Conservation (phyloP, 768 basidiomycete species). For the Cystofilobasidium ferigula region DNA sequence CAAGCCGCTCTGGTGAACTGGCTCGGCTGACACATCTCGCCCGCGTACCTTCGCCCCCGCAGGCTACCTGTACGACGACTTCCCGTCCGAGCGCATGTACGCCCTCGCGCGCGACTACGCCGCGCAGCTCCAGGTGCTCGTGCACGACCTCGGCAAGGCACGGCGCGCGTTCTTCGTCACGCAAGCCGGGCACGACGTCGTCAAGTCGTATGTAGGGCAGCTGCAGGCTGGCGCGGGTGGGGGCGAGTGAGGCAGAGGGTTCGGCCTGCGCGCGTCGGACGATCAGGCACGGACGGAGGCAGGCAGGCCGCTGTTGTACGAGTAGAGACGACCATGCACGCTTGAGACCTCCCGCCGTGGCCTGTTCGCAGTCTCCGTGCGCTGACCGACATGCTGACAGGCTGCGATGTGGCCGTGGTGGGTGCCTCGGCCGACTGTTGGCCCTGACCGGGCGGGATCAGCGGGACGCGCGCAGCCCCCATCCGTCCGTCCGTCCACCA, state of each 20-base stretch:
- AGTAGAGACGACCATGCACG: too few species aligned
- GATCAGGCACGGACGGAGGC: too few species aligned
- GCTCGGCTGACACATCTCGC: background rate
- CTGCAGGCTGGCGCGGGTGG: constrained; percentile 1
- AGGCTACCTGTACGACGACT: constrained; percentile 83
- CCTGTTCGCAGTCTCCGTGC: too few species aligned
- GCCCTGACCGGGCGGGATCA: too few species aligned
- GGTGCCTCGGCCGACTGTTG: too few species aligned
- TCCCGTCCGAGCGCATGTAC: constrained; percentile 76
- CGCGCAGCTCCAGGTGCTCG: constrained; percentile 62
- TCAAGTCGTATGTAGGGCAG: constrained; percentile 28
- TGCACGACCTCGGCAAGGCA: constrained; percentile 61
- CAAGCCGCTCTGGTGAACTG: constrained; percentile 2
- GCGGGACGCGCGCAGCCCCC: too few species aligned
- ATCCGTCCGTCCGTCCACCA: too few species aligned
- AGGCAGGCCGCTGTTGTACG: too few species aligned
- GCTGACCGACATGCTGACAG: too few species aligned
- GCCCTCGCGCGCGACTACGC: constrained; percentile 78
- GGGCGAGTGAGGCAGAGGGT: background rate
- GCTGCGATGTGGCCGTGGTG: too few species aligned
- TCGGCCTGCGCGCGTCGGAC: too few species aligned
- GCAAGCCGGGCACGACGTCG: constrained; percentile 32
- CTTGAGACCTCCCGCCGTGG: too few species aligned
- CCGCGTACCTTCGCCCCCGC: constrained; percentile 18
- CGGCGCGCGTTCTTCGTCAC: constrained; percentile 68